A percentile compares a stretch with the other conserved stretches of the same genome.
Conservation (phyloP, 129 eudicot species). For the Flaveria trinervia region DNA sequence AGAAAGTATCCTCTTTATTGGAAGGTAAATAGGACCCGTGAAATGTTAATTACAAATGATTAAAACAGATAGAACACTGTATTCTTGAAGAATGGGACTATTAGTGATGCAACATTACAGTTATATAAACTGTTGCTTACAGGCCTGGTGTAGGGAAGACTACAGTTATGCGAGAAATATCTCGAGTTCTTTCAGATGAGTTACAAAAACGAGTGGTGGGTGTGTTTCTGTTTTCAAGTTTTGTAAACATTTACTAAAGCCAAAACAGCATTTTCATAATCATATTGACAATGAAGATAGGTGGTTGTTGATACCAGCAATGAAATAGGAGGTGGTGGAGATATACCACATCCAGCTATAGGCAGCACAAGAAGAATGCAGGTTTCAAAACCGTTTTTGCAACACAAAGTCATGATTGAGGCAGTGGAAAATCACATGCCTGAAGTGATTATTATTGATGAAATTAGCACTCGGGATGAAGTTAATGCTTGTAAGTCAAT, state of each 20-base stretch:
- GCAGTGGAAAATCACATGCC: slow-evolving; percentile 98
- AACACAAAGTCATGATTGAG: slow-evolving; percentile 76
- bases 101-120: too few species aligned
- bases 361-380: slow-evolving; percentile 79
- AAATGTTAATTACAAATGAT: not conserved
- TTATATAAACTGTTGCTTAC: slow-evolving; percentile 15
- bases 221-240: slow-evolving; percentile 12
- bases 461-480: slow-evolving; percentile 75
- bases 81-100: too few species aligned
- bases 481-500: slow-evolving; percentile 72
- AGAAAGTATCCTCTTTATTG: slow-evolving; percentile 76
- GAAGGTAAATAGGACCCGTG: slow-evolving; percentile 49
- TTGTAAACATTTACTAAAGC: not conserved
- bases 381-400: slow-evolving; percentile 68
- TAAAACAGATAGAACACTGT: too few species aligned
- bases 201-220: slow-evolving; percentile 79
- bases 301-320: slow-evolving; percentile 83
- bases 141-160: slow-evolving; percentile 93
- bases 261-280: slow-evolving; percentile 12
- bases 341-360: slow-evolving; percentile 82
- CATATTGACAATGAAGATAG: slow-evolving; percentile 40
- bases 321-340: slow-evolving; percentile 89
- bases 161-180: slow-evolving; percentile 72
- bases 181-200: slow-evolving; percentile 73
- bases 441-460: slow-evolving; percentile 76